These are phyloP conservation scores for Eucalyptus brandiana DNA, from an alignment of 345 rosid genomes.

Conservation along the genomic window DNA sequence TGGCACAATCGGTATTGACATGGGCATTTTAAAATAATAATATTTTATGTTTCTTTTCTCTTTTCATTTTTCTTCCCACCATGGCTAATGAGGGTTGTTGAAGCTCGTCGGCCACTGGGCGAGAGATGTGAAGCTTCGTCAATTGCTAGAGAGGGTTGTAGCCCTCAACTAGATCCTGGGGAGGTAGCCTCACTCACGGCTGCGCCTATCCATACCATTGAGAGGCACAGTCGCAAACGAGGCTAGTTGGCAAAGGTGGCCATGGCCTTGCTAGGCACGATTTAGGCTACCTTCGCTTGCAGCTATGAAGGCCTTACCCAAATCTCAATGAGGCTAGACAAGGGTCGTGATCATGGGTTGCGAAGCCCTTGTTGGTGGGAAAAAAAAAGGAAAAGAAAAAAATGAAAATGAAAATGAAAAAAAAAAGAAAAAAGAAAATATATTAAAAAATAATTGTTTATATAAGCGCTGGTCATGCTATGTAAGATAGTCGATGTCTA, in stretches of 20 bases:
- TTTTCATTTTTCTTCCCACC: too few relatives aligned
- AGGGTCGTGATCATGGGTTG: background rate
- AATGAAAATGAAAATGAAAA: too few relatives aligned
- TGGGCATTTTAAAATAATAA: background rate
- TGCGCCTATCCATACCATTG: rapidly evolving
- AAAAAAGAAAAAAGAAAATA: rapidly evolving
- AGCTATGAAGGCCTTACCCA: background rate
- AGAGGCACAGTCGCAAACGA: rapidly evolving
- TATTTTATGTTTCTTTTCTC: too few relatives aligned
- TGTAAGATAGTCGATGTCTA: rapidly evolving
- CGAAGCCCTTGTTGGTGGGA: background rate
- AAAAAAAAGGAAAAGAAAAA: background rate
- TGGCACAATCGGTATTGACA: rapidly evolving
- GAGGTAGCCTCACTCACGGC: background rate
- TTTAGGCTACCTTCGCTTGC: too few relatives aligned
- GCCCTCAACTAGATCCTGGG: rapidly evolving
- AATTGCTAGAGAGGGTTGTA: background rate
- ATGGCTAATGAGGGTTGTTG: background rate
- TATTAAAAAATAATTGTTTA: background rate
- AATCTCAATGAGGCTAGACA: background rate
- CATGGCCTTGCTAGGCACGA: too few relatives aligned
- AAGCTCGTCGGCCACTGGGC: background rate
- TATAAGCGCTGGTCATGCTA: rapidly evolving
- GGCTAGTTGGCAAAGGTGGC: background rate
- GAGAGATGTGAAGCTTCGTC: background rate